Conservation (phyloP, 345 rosid genomes). For the Rhodamnia rubescens region DNA sequence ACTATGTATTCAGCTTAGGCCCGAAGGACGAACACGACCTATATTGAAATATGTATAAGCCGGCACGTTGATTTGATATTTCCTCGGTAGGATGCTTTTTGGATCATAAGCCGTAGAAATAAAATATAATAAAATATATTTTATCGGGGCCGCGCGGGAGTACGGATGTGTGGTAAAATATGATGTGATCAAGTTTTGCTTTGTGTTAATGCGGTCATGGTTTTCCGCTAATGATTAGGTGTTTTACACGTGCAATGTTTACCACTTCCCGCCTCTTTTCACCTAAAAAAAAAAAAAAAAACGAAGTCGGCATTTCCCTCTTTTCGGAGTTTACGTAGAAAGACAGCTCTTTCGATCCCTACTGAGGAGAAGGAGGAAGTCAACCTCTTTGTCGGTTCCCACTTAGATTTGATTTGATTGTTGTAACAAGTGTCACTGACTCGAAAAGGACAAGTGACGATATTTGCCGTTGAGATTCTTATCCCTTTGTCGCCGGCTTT, state of each 20-base stretch:
- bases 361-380: neutral
- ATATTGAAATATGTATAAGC: no score
- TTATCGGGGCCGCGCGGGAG: no score
- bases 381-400: neutral
- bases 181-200: neutral
- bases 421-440: neutral
- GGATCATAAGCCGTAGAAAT: no score
- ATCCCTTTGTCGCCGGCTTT: neutral
- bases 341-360: neutral
- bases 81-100: no score
- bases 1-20: no score
- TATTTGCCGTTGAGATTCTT: neutral
- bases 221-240: neutral
- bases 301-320: neutral
- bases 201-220: neutral
- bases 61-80: no score
- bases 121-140: no score
- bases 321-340: neutral
- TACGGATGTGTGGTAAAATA: neutral
- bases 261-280: neutral
- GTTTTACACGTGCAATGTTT: neutral
- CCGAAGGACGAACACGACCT: no score
- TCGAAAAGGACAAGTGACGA: neutral
- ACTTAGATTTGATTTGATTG: neutral
- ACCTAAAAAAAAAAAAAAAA: neutral